A percentile compares a stretch with the other conserved stretches of the same genome.
Conservation (phyloP, 371 early-diverging fungal species). For the Fennellomyces sp. region DNA sequence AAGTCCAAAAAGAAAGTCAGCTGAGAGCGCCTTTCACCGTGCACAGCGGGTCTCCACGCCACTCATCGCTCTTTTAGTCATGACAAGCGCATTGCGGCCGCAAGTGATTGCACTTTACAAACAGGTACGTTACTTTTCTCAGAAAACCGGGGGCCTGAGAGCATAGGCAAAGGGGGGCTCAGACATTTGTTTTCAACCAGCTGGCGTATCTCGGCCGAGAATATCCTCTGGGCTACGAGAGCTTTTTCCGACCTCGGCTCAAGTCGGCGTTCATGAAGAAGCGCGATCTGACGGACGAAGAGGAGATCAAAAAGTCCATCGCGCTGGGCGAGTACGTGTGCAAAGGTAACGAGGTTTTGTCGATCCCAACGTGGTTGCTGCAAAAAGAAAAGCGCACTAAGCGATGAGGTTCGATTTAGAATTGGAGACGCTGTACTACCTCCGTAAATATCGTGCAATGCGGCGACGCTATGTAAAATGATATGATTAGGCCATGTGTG, state of each 20-base stretch:
- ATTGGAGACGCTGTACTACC: slow-evolving; percentile 74
- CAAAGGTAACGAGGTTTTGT: slow-evolving; percentile 47
- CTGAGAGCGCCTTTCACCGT: no score
- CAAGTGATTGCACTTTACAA: slow-evolving; percentile 57
- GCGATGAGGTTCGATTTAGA: no score
- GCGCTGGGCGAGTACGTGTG: slow-evolving; percentile 65
- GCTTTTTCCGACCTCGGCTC: slow-evolving; percentile 60
- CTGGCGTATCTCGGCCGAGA: slow-evolving; percentile 63
- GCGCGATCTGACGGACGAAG: slow-evolving; percentile 48
- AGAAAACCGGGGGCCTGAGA: neutral
- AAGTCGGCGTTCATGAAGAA: slow-evolving; percentile 73
- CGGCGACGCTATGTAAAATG: slow-evolving; percentile 54
- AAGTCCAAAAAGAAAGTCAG: no score
- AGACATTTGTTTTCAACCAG: no score
- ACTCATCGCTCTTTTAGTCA: neutral
- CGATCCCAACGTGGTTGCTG: neutral
- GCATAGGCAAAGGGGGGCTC: neutral
- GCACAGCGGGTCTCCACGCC: neutral
- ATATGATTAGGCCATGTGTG: slow-evolving; percentile 11
- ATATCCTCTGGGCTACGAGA: slow-evolving; percentile 59
- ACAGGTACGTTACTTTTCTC: slow-evolving; percentile 31
- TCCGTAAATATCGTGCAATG: slow-evolving; percentile 73
- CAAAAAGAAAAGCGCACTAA: no score
- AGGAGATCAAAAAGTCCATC: slow-evolving; percentile 66
- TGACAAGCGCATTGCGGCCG: slow-evolving; percentile 32